Percentiles rank a stretch among this genome's conserved stretches.
These are phyloP conservation scores for Iris pallida DNA, from an alignment of 116 monocot genomes.

Conservation along the genomic window DNA sequence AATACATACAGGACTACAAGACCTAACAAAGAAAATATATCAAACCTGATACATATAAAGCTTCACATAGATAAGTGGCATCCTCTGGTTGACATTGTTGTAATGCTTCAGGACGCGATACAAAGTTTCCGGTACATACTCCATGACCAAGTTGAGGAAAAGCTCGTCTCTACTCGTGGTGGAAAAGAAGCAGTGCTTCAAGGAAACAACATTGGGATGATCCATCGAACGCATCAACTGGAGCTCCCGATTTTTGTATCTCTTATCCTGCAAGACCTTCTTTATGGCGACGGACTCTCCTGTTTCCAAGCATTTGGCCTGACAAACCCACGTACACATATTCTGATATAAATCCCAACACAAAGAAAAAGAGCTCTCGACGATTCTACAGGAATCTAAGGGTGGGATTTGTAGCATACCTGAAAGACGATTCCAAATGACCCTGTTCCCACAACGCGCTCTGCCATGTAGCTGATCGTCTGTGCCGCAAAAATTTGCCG, in stretches of 20 bases:
- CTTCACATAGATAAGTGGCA: constrained; percentile 56
- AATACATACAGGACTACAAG: not conserved
- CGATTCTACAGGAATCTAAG: constrained; percentile 14
- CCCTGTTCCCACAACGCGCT: constrained; percentile 82
- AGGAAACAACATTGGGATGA: constrained; percentile 44
- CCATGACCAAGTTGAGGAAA: constrained; percentile 55
- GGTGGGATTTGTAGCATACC: constrained; percentile 29
- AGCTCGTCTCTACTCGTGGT: constrained; percentile 55
- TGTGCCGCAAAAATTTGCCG: constrained; percentile 6
- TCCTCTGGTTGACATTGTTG: constrained; percentile 35
- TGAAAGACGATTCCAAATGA: constrained; percentile 93
- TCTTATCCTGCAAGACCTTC: constrained; percentile 51
- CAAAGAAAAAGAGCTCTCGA: not conserved
- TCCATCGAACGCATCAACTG: constrained; percentile 54
- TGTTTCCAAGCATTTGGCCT: constrained; percentile 58
- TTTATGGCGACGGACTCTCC: constrained; percentile 56
- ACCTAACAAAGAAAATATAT: not conserved
- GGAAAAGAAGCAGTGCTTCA: constrained; percentile 52
- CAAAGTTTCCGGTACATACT: constrained; percentile 48
- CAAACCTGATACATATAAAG: constrained; percentile 50
- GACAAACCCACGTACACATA: not conserved
- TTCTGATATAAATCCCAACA: not conserved
- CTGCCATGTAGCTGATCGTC: constrained; percentile 98
- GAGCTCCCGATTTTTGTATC: constrained; percentile 51
- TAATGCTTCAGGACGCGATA: constrained; percentile 50